phyloP scores from a whole-genome alignment of 345 rosid genomes.

The Gossypium rotundifolium region DNA sequence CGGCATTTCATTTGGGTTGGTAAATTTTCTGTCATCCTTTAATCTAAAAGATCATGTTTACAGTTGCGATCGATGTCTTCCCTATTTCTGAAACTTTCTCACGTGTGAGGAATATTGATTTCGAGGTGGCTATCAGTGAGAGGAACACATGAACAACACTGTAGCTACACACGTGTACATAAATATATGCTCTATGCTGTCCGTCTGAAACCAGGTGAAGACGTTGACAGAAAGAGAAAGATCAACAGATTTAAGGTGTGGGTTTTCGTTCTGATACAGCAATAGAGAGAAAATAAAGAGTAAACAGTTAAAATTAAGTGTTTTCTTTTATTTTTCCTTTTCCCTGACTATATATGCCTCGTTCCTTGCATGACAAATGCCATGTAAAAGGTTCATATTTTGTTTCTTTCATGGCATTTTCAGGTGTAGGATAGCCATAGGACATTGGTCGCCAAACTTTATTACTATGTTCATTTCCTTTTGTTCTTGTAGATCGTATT shows the following conservation, averaged over 20 bases:
- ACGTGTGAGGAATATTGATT: constrained; percentile 32
- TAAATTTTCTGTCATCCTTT: neutral
- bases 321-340: neutral
- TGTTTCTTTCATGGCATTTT: neutral
- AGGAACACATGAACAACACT: constrained; percentile 26
- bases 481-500: neutral
- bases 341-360: neutral
- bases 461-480: neutral
- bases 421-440: neutral
- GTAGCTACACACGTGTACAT: constrained; percentile 25
- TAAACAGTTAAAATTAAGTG: neutral
- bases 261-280: neutral
- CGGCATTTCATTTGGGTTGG: neutral
- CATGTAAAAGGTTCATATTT: neutral
- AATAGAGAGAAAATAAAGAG: neutral
- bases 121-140: constrained; percentile 10
- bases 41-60: neutral
- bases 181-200: constrained; percentile 12
- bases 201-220: constrained; percentile 19
- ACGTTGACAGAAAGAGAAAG: constrained; percentile 11
- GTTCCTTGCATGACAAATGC: neutral
- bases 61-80: constrained; percentile 12
- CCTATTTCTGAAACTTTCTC: constrained; percentile 21
- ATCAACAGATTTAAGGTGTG: neutral
- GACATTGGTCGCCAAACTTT: neutral